These are phyloP conservation scores for Ricinus communis DNA, from an alignment of 345 rosid genomes.

Conservation along the genomic window DNA sequence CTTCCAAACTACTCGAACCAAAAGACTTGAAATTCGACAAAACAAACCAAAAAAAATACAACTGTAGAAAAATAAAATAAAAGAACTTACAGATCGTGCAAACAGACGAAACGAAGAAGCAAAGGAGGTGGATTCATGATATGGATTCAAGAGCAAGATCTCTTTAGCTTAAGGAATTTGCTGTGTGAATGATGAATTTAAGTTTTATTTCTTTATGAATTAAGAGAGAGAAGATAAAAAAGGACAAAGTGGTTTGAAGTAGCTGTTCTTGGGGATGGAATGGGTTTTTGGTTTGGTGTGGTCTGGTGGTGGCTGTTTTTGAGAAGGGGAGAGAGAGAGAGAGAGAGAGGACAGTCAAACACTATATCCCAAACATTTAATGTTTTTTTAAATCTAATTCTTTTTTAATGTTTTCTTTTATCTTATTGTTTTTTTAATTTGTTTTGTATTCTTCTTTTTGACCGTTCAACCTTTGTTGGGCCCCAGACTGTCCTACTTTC, in stretches of 20 bases:
- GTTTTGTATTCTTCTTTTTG: constrained; percentile 41
- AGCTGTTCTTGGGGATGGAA: no score
- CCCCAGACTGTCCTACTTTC: constrained; percentile 27
- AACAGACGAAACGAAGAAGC: constrained; percentile 1
- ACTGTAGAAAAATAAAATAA: not conserved
- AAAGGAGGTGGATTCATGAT: constrained; percentile 21
- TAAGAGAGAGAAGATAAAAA: not conserved
- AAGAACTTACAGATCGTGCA: constrained; percentile 25
- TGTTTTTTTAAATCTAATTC: no score
- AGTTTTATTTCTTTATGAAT: not conserved
- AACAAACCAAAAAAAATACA: not conserved
- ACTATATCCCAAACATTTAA: constrained; percentile 38
- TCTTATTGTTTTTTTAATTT: constrained; percentile 7
- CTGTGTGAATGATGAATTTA: no score
- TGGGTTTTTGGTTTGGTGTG: not conserved
- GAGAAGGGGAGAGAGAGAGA: not conserved
- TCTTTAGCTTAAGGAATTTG: no score
- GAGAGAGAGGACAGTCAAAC: constrained; percentile 33
- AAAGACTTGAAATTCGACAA: not conserved
- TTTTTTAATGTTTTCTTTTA: constrained; percentile 5
- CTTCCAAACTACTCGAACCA: not conserved
- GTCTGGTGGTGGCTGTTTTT: constrained; percentile 13
- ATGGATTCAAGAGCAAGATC: not conserved
- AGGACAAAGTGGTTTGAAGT: not conserved
- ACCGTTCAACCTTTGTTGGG: constrained; percentile 50